Base-by-base conservation (phyloP, 345 rosid species). In the Atalantia buxifolia region DNA sequence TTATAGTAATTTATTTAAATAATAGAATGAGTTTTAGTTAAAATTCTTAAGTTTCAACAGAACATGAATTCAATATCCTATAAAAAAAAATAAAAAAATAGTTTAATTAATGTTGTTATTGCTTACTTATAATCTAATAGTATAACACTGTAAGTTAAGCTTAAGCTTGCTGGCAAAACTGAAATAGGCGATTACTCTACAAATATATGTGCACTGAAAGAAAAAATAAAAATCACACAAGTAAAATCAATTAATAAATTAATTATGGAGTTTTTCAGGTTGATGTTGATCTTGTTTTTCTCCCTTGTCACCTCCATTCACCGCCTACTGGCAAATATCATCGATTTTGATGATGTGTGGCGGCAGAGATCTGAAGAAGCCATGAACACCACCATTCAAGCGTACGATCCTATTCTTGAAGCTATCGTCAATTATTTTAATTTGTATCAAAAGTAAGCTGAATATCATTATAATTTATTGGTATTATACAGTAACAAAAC, bases 291-390 rank as follows among this genome's bases (percentile, higher is more conserved):
- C n/a, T 68, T 88, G n/a, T 25, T 85, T 28, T 64, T 85, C 10
- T 66, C 56, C 25, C 65, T 83, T 21, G 88, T 76, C 7, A 28
- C 80, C 57, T 48, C 74, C 13, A 71, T 84, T 5, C 83, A 83
- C 18, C n/a, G 59, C 33, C 76, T 87, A 13, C 13, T n/a, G 16
- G 90, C 89, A 1, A 36, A 72, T 35, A 74, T 81, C n/a, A n/a
- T n/a, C n/a, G n/a, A n/a, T n/a, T n/a, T 36, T 42, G 92, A 87
- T n/a, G 85, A 83, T 21, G 82, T 81, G 14, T 88, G 93, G 91
- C 31, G 71, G 65, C n/a, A 76, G 14, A 77, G 93, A 13, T 86
- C 83, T 1, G 84, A 81, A 35, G 80, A 84, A 45, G 87, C 45
- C 45, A 9, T 9, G 45, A 9, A 40, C 3, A 13, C 45, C 45